Evolutionary conservation across 106 monocot genomes (phyloP), one percentile per base, ranked within the genome.

Genomic region (Xerophyta viscosa): DNA sequence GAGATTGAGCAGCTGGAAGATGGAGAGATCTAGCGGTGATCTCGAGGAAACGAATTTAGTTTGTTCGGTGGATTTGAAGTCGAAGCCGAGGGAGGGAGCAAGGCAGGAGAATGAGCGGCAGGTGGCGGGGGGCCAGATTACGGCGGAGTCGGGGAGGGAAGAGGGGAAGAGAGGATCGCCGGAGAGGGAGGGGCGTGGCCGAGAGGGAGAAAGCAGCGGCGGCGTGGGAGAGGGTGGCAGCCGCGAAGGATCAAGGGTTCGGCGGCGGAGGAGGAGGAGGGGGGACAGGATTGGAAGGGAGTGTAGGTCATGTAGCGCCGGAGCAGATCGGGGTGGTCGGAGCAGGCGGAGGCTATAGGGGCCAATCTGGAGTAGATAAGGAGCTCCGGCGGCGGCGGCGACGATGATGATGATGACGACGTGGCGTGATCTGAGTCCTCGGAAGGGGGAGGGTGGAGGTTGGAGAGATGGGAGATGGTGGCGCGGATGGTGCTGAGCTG

Each of bases 181-280:
- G 14, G 66, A 11, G 7, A 63, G 49, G 8, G 83, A n/a, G n/a
- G n/a, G n/a, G n/a, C n/a, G 5, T 46, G 60, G 24, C 42, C 19
- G 41, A 56, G 31, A 20, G 65, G 56, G 33, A 88, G 84, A 84
- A 88, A 88, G 83, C 94, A 94, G 63, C 94, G 81, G 59, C 88
- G 94, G 62, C 94, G 88, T 30, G 94, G 88, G 42, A 96, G 94
- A n/a, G 94, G 94, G 67, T 88, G 84, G 78, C 88, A 96, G 66
- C 94, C 96, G 76, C 81, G 85, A 63, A 86, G 88, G 56, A 89
- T 26, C 54, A 89, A 76, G 52, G 85, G 58, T 41, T 96, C 96
- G 57, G 61, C 70, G 57, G 82, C 45, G 68, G 84, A 60, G 46
- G 47, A 61, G 58, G 67, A 54, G 60, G 71, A 68, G 58, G 63